Evolutionary conservation across 495 filamentous ascomycete genomes (phyloP), one percentile per base, ranked within the genome.

Genomic region (Hamigera avellanea): DNA sequence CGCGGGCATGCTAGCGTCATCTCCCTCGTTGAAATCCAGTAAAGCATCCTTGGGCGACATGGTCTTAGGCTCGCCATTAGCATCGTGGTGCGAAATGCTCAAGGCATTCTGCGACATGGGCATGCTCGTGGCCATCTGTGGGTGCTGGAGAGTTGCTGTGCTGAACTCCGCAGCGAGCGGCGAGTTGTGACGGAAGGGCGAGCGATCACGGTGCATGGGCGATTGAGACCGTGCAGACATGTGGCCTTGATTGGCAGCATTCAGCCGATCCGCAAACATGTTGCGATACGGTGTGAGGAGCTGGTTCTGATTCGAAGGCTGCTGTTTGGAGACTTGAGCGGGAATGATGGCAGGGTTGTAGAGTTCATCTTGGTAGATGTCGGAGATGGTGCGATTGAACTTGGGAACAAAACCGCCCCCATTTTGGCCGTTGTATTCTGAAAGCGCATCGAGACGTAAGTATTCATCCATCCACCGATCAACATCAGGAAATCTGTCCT

Each of bases 21-120:
- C 81, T 6, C 70, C 57, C 29, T 87, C 82, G 38, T 80, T 69
- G 54, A 86, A 94, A 17, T 95, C 89, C 40, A 93, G 64, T 41
- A 89, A 54, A 3, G 87, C 86, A 49, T 96, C 91, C 66, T 95
- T 93, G 19, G 91, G 91, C 10, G 91, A 98, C 35, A 98, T 95
- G 4, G 93, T 95, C 53, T 84, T 84, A 0, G 84, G 78, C 9
- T 76, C 41, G 6, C 37, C 40, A 19, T 49, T 49, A 28, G 41
- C 19, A 10, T 37, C 30, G 15, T 56, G 44, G 27, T 38, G 19
- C 16, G n/a, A 39, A 34, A 63, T 46, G 16, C 43, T 54, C 49
- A 64, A 43, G 1, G 41, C 53, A 35, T 56, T 50, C 29, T 62
- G 48, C 28, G 41, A 12, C 70, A 69, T 46, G 50, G 49, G 50